These are phyloP conservation scores for Sphaerulina populicola DNA, from an alignment of 2,329 filamentous ascomycete species.

Conservation along the genomic window DNA sequence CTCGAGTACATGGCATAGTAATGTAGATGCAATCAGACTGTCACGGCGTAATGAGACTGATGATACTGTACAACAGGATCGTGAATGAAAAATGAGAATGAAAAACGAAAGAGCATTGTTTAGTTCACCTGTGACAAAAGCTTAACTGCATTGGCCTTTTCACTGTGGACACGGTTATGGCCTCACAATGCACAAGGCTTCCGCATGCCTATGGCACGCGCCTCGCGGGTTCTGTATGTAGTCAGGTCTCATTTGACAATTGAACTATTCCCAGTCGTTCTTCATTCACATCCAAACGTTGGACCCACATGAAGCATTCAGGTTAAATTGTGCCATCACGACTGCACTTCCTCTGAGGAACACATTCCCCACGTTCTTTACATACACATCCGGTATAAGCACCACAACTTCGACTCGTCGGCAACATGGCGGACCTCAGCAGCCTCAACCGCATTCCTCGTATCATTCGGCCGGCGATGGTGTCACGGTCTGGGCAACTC, in stretches of 20 bases:
- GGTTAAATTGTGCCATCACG: too few species aligned
- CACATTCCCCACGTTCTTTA: too few species aligned
- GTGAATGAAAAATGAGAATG: not conserved
- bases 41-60: not conserved
- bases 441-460: not conserved
- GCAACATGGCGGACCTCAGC: not conserved
- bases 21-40: not conserved
- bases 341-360: too few species aligned
- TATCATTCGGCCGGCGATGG: not conserved
- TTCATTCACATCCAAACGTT: too few species aligned
- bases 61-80: slow-evolving; percentile 1
- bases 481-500: not conserved
- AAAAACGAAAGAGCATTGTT: not conserved
- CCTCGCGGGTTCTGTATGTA: not conserved
- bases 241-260: not conserved
- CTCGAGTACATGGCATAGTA: not conserved
- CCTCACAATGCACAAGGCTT: not conserved
- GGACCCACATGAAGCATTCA: too few species aligned
- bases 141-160: not conserved
- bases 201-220: not conserved
- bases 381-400: too few species aligned
- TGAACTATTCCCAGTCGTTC: too few species aligned
- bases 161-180: not conserved
- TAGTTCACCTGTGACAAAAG: not conserved
- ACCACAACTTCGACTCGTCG: not conserved